These are phyloP conservation scores for Lecanicillium sp. DNA, from an alignment of 2,329 filamentous ascomycete genomes.

Conservation along the genomic window DNA sequence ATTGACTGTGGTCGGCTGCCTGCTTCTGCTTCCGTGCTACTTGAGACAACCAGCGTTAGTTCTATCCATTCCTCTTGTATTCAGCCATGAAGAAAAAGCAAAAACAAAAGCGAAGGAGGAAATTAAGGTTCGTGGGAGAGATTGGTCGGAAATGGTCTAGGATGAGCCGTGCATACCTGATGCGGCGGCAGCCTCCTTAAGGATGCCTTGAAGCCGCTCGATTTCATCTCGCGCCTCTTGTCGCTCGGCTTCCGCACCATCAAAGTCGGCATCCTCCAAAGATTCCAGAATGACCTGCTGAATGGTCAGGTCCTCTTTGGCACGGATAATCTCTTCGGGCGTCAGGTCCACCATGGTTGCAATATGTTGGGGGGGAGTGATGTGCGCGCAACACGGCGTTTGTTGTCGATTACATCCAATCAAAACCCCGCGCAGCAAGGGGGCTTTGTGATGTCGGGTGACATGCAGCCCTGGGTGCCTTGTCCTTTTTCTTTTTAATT, in stretches of 20 bases:
- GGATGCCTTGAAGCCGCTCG: slow-evolving; percentile 21
- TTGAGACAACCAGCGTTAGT: too few relatives aligned
- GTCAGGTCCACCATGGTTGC: slow-evolving; percentile 11
- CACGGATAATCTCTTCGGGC: slow-evolving; percentile 12
- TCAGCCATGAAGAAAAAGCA: background rate
- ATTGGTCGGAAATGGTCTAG: background rate
- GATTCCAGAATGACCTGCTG: slow-evolving; percentile 35
- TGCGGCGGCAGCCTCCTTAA: slow-evolving; percentile 10
- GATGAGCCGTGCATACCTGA: background rate
- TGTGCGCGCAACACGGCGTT: too few relatives aligned
- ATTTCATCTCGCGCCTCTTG: slow-evolving; percentile 19
- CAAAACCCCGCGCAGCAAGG: too few relatives aligned
- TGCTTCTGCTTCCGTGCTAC: too few relatives aligned
- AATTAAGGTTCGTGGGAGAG: too few relatives aligned
- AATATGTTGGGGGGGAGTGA: too few relatives aligned
- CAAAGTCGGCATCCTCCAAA: slow-evolving; percentile 19
- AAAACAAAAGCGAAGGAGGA: too few relatives aligned
- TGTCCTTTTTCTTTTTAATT: too few relatives aligned
- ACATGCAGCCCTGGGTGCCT: too few relatives aligned
- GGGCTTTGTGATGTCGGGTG: too few relatives aligned
- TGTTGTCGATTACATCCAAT: too few relatives aligned
- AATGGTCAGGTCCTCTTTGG: slow-evolving; percentile 33
- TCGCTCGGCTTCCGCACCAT: slow-evolving; percentile 22
- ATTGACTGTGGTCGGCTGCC: too few relatives aligned
- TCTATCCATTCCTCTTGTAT: background rate